These are phyloP conservation scores for Amanita inopinata DNA, from an alignment of 768 basidiomycete species.

Conservation along the genomic window DNA sequence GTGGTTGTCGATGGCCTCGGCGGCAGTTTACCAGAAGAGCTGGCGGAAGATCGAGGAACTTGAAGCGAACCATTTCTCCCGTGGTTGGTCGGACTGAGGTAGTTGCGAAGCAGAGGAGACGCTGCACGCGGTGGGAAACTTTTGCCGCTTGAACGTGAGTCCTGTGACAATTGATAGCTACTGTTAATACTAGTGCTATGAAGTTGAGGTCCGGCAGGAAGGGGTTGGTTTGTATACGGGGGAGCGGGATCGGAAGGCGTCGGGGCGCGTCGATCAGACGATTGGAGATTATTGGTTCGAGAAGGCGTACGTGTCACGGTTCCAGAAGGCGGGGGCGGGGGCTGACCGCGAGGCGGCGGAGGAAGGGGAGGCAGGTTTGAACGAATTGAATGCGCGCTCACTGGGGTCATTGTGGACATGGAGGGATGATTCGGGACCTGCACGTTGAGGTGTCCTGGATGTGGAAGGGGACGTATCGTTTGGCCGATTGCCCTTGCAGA, in stretches of 20 bases:
- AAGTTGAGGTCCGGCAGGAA: slow-evolving; percentile 31
- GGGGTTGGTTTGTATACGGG: slow-evolving; percentile 31
- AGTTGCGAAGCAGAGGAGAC: slow-evolving; percentile 27
- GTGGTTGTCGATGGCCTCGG: slow-evolving; percentile 31
- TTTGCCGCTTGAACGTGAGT: slow-evolving; percentile 18
- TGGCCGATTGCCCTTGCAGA: slow-evolving; percentile 33
- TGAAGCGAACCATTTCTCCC: slow-evolving; percentile 45
- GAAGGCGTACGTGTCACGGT: slow-evolving; percentile 27
- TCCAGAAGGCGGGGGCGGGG: slow-evolving; percentile 42
- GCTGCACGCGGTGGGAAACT: slow-evolving; percentile 34
- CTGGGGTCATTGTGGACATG: slow-evolving; percentile 20
- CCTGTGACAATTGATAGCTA: slow-evolving; percentile 1
- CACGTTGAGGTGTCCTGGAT: slow-evolving; percentile 28
- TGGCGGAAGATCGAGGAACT: slow-evolving; percentile 25
- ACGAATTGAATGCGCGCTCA: slow-evolving; percentile 26
- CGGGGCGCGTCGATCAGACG: slow-evolving; percentile 41
- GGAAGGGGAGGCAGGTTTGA: slow-evolving; percentile 56
- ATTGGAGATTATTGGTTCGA: slow-evolving; percentile 18
- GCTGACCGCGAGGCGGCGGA: slow-evolving; percentile 59
- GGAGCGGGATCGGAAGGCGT: slow-evolving; percentile 40
- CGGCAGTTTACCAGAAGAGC: slow-evolving; percentile 32
- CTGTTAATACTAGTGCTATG: background rate
- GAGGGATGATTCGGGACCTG: slow-evolving; percentile 10
- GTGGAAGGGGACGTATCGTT: slow-evolving; percentile 39
- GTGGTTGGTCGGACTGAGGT: slow-evolving; percentile 23